Base-by-base conservation (phyloP, 2,329 filamentous ascomycete genomes). In the Chaetomium sp. region DNA sequence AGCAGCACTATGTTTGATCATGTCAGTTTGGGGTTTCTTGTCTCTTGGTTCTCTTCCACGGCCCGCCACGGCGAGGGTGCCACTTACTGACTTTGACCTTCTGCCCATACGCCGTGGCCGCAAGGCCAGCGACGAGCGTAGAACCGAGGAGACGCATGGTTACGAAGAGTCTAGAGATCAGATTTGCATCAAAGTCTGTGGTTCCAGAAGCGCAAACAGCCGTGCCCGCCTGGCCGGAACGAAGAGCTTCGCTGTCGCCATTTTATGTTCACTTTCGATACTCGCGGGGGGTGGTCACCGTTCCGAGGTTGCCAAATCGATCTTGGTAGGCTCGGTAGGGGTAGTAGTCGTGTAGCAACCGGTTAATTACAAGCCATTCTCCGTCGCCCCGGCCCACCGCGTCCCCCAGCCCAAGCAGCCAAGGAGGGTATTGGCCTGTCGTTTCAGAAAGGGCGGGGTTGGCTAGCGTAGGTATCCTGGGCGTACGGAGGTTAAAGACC, bases 1-100 rank as follows among this genome's bases (percentile, higher is more conserved):
- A 80, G 72, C 2, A 76, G 76, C 77, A 79, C 76, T 77, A 7
- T 50, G n/a, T n/a, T 35, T 4, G 16, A 1, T 27, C 38, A 54
- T 45, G 60, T 65, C 45, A 65, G 16, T 31, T 59, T 60, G n/a
- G n/a, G 6, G n/a, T n/a, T 57, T 49, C 31, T 23, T 42, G n/a
- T 3, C 27, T 29, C 27, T 49, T n/a, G n/a, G n/a, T n/a, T 19
- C 29, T 8, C 31, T 8, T 25, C 13, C 21, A 42, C 25, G 13
- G 55, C 9, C 29, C 8, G 29, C 29, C 33, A 50, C 55, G n/a
- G 42, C 12, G 9, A 27, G 55, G 45, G 7, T 54, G 50, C 21
- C 21, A 65, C 68, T 62, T 45, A 70, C 68, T 63, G 27, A 70
- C 67, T 67, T 65, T 67, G 60, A 70, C 63, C 62, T 70, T 68